Base-by-base conservation (phyloP, 371 early-diverging fungal genomes). In the Apophysomyces trapeziformis region DNA sequence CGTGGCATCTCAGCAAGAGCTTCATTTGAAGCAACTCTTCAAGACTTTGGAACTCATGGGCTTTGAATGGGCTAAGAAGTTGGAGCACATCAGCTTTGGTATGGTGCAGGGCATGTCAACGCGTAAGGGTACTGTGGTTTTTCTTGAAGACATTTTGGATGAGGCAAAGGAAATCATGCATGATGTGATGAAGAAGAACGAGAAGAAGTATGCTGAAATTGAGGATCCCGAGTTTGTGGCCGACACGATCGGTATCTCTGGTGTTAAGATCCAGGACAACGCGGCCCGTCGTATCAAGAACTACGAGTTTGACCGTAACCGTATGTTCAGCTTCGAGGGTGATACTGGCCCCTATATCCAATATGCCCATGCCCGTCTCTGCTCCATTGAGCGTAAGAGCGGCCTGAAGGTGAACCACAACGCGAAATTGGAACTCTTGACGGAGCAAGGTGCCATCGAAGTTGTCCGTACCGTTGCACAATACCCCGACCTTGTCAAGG, bases 271-370 rank as follows among this genome's bases (percentile, higher is more conserved):
- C 46, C 99, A 99, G 83, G 99, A 99, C 76, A 96, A 99, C 86
- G 77, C 90, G 35, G 96, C 99, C 43, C 92, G 93, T 73, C 92
- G 99, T 72, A 85, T 95, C 75, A 97, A 96, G 85, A 98, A 99
- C 86, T 99, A 99, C 74, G 92, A 91, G 54, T 99, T 99, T 77
- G 89, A 97, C 79, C 95, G 95, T 92, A 86, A 87, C 65, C 92
- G 97, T 66, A 97, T 99, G 93, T 92, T 96, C 76, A 88, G 92
- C 64, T 98, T 97, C 73, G 98, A 98, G 79, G 99, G 99, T 61
- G 98, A 98, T 77, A 99, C 99, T 58, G 99, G 99, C 14, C 99
- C 99, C 47, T 99, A 99, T 82, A 87, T 99, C 18, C 99, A 99
- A 86, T 99, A 93, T 75, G 95, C 99, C 41, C 96, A 98, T 80